Conservation (phyloP, 192 early-diverging fungal genomes). For the Coemansia sp. region DNA sequence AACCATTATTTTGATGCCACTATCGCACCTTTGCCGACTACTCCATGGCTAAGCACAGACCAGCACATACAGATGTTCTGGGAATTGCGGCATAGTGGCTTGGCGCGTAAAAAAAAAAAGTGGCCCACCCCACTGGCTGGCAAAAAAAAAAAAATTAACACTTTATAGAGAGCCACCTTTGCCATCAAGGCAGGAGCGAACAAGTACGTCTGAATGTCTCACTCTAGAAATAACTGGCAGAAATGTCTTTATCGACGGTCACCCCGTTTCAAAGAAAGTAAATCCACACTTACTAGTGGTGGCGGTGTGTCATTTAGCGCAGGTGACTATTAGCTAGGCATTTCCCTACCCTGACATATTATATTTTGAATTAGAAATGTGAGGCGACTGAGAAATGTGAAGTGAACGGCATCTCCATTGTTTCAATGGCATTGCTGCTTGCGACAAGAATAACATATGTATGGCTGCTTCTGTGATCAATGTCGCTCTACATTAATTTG, state of each 20-base stretch:
- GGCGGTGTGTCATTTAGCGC: not conserved
- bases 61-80: not conserved
- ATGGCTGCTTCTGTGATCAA: conserved; percentile 1
- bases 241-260: not conserved
- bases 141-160: not conserved
- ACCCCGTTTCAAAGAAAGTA: not conserved
- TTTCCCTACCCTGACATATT: not conserved
- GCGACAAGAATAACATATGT: not conserved
- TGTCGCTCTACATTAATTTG: not conserved
- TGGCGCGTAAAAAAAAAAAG: not conserved
- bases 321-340: not conserved
- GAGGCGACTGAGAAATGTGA: not conserved
- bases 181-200: not conserved
- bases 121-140: not conserved
- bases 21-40: not conserved
- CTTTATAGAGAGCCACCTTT: not conserved
- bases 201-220: no score
- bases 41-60: not conserved
- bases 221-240: not conserved
- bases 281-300: conserved; percentile 1
- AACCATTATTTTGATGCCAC: not conserved
- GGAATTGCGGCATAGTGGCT: not conserved
- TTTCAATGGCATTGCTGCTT: not conserved
- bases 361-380: not conserved
- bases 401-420: not conserved